phyloP scores from a whole-genome alignment of 2,329 filamentous ascomycete species.

The Fonsecaea monophora region DNA sequence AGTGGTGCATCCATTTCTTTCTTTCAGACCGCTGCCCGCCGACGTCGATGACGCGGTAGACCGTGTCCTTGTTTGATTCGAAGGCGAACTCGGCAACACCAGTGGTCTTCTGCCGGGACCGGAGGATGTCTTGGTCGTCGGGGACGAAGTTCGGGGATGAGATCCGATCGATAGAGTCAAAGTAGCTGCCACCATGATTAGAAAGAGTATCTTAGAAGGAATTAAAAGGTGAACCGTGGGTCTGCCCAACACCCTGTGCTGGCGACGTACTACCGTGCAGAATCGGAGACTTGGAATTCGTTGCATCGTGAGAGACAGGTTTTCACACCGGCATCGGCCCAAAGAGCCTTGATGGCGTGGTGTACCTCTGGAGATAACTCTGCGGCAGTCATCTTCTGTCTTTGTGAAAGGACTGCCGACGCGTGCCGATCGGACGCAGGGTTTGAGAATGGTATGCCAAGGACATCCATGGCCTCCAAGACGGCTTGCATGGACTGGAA shows the following conservation, averaged over 20 bases:
- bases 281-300: constrained; percentile 96
- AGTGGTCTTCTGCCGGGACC: constrained; percentile 95
- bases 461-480: constrained; percentile 71
- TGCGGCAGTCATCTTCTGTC: constrained; percentile 92
- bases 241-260: neutral
- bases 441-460: constrained; percentile 83
- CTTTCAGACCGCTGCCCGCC: constrained; percentile 94
- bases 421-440: constrained; percentile 90
- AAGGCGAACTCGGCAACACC: constrained; percentile 97
- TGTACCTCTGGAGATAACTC: constrained; percentile 92
- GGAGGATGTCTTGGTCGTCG: constrained; percentile 92
- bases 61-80: constrained; percentile 83
- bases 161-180: constrained; percentile 91
- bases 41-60: constrained; percentile 97
- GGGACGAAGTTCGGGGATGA: constrained; percentile 90
- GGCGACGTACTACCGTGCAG: constrained; percentile 83
- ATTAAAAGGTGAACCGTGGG: neutral
- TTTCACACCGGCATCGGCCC: constrained; percentile 91
- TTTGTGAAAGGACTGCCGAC: constrained; percentile 98
- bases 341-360: constrained; percentile 86
- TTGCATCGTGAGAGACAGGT: constrained; percentile 93
- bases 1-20: constrained; percentile 99
- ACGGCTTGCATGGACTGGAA: constrained; percentile 74
- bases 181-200: constrained; percentile 72
- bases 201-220: constrained; percentile 44